These are phyloP conservation scores for Samsoniella hepiali DNA, from an alignment of 2,329 filamentous ascomycete species.

Conservation along the genomic window DNA sequence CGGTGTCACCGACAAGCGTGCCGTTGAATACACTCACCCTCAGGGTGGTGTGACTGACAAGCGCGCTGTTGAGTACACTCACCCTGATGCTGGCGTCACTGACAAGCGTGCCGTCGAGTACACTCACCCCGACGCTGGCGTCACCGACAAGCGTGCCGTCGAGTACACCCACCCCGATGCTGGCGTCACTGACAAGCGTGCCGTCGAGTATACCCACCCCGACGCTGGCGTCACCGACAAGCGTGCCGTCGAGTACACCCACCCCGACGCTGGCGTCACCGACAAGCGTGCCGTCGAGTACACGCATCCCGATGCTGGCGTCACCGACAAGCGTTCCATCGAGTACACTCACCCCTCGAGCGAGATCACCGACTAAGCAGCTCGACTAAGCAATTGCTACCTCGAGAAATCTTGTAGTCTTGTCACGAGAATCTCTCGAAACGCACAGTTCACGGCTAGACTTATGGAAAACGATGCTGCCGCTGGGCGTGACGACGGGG, in stretches of 20 bases:
- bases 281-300: background rate
- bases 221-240: background rate
- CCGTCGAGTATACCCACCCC: background rate
- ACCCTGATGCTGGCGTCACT: background rate
- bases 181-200: background rate
- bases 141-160: background rate
- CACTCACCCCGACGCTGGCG: background rate
- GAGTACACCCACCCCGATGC: background rate
- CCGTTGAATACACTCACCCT: background rate
- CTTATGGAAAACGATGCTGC: no score
- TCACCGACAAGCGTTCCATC: background rate
- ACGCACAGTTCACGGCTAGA: no score
- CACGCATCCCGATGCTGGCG: background rate
- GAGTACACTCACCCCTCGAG: background rate
- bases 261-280: background rate
- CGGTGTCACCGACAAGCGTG: background rate
- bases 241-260: background rate
- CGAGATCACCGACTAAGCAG: background rate
- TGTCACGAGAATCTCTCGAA: no score
- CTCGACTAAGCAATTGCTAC: no score
- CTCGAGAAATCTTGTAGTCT: no score
- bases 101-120: conserved; percentile 3
- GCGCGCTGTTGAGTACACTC: background rate
- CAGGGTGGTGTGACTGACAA: background rate
- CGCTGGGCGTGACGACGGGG: no score